Evolutionary conservation across 306 rosid species (phyloP), one percentile per base, ranked within the genome.

Genomic region (Fragaria nilgerrensis): DNA sequence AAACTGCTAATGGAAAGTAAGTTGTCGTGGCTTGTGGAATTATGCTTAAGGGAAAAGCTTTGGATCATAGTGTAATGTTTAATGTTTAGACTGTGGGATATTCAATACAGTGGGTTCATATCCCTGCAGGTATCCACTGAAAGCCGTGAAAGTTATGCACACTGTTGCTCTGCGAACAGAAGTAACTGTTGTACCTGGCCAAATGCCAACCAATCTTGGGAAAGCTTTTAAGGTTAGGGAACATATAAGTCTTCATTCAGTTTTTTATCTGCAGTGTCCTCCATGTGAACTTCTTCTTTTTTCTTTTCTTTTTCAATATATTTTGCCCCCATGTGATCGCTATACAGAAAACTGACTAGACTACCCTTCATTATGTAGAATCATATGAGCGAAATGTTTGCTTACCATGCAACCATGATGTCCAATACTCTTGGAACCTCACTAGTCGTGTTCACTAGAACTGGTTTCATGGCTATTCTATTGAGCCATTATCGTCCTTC

Each of bases 341-440:
- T 20, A 11, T 2, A 34, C 73, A 41, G 47, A 79, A 41, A 20
- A n/a, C 78, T 48, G 64, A 73, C 61, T 53, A 39, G 27, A 47
- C 15, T 11, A 71, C 55, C 19, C 52, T 73, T 74, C 50, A 66
- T 80, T 68, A 22, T 80, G 85, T 73, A 95, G 99, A 95, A 95
- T 71, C 99, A 92, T 79, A 95, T 92, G 99, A 95, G 99, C 1
- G 99, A 95, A 89, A 95, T 92, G 97, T 95, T 95, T 87, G 99
- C 99, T 53, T 95, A 90, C 88, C 99, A 95, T 81, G 97, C 99
- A 59, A 92, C 99, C 76, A 90, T 90, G 91, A 95, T 95, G 98
- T 91, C 99, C 75, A 95, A 95, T 83, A 92, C 97, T 76, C 99
- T 95, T 62, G 97, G 99, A 83, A 95, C 97, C 53, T 91, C 99